Base-by-base conservation (phyloP, 768 basidiomycete genomes). In the Asterophora lycoperdoides region DNA sequence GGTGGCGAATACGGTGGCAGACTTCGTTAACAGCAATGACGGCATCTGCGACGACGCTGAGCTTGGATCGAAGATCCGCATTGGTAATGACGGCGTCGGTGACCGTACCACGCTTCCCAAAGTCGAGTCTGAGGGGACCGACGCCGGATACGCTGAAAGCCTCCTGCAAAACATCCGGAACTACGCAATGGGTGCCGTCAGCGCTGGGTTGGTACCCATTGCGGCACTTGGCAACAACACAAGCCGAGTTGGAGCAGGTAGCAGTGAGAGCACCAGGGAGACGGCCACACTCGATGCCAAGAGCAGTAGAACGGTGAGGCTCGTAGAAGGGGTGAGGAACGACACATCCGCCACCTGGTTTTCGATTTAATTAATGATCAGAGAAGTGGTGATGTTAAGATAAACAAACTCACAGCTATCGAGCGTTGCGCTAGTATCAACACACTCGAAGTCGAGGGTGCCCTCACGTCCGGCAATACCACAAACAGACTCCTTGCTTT, bases 251-350 rank as follows among this genome's bases (percentile, higher is more conserved):
- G 30, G 30, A 35, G 44, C 56, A 56, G 1, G 28, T 19, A 10
- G 52, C 37, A 17, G 17, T 19, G 18, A 53, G 6, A 13, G 46
- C 56, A 13, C 52, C 52, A 15, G 34, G 46, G 14, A 51, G 38
- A 15, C 45, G 46, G 36, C 43, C 30, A 17, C 65, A 56, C 46
- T 56, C 42, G 56, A 60, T 18, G 57, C 63, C 18, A 55, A 61
- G n/a, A 59, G 58, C 26, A 63, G 55, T 48, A 60, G 64, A 10
- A 14, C 20, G 15, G 56, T 55, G 40, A 60, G 60, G 23, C 17
- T 49, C 44, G 41, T 38, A 19, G 45, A 54, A 56, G 11, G 56
- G 52, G 33, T 51, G 49, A 13, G 56, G 52, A 36, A 46, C 41
- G 8, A 49, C 20, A 42, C 56, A 56, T 10, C 52, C 56, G 8